Base-by-base conservation (phyloP, 2,329 filamentous ascomycete species). In the Xylaria hypoxylon region DNA sequence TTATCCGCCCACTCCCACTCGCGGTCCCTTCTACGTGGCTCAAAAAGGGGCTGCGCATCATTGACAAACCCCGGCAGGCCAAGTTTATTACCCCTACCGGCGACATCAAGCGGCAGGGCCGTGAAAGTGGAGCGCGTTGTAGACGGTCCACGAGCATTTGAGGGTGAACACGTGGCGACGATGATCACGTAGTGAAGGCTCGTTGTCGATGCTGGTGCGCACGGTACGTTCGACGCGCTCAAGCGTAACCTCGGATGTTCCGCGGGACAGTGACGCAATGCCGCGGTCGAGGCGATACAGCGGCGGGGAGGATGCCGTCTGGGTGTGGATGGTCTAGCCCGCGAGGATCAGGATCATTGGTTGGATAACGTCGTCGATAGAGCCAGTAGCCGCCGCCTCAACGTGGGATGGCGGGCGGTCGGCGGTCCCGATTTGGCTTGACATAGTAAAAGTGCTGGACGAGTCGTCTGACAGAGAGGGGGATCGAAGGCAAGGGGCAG, bases 251-350 rank as follows among this genome's bases (percentile, higher is more conserved):
- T 64, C 53, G n/a, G 38, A 10, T 17, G 63, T 64, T 44, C 26
- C 42, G 19, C 53, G 28, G 26, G 65, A 62, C 42, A 68, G 62
- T 13, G 65, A 65, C 26, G 62, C 59, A 4, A 68, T 45, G 26
- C 65, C 65, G 22, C 65, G 65, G 38, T 59, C 52, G n/a, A 65
- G 28, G 28, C 59, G 62, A 15, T 68, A 68, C 7, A 68, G 52
- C 50, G 65, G 62, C 68, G 70, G 80, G 81, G 13, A 80, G 64
- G 63, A 79, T 81, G 58, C 52, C 15, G 65, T 48, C 50, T 68
- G 57, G 8, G 65, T 44, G 42, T 68, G 65, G 19, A 87, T 85
- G 1, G 85, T 81, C 57, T 80, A 77, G 19, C 83, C 83, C 70
- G 87, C 85, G 1, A 86, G 71, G 33, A 79, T 68, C 15, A 65